Conservation (phyloP, 139 green algal species). For the Eudorina sp. region DNA sequence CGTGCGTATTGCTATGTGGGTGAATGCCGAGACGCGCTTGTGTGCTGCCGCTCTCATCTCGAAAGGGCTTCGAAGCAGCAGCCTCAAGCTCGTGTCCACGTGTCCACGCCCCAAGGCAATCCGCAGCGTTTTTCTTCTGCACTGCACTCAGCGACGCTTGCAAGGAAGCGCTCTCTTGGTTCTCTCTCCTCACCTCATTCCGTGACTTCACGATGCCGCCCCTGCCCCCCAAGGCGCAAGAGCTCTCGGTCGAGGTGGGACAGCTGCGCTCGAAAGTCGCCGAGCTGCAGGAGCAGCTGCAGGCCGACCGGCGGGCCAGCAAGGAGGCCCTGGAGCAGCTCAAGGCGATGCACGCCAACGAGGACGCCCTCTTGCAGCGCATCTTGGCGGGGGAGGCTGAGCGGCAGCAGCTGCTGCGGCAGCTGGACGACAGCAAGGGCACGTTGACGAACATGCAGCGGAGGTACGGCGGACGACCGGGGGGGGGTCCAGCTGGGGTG, state of each 20-base stretch:
- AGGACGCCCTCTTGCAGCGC: conserved; percentile 17
- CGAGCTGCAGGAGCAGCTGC: conserved; percentile 14
- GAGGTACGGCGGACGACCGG: conserved; percentile 5
- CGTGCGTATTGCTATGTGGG: too few species aligned
- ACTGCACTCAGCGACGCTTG: too few species aligned
- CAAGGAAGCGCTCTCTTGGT: background rate
- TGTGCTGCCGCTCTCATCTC: too few species aligned
- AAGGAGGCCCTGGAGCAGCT: conserved; percentile 19
- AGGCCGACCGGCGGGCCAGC: background rate
- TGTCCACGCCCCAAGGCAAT: too few species aligned
- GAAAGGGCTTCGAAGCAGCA: too few species aligned
- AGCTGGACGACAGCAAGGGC: conserved; percentile 20
- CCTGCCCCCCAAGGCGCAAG: background rate
- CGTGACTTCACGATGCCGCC: too few species aligned
- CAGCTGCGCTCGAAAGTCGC: background rate
- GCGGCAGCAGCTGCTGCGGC: conserved; percentile 36
- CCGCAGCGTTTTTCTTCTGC: too few species aligned
- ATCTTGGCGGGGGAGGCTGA: conserved; percentile 13
- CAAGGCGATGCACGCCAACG: conserved; percentile 29
- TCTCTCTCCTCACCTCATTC: background rate
- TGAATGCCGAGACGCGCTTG: too few species aligned
- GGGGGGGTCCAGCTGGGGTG: too few species aligned
- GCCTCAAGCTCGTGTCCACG: too few species aligned
- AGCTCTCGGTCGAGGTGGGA: background rate
- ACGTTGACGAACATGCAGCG: background rate